Conservation (phyloP, 2,329 filamentous ascomycete genomes). For the Rachicladosporium sp. region DNA sequence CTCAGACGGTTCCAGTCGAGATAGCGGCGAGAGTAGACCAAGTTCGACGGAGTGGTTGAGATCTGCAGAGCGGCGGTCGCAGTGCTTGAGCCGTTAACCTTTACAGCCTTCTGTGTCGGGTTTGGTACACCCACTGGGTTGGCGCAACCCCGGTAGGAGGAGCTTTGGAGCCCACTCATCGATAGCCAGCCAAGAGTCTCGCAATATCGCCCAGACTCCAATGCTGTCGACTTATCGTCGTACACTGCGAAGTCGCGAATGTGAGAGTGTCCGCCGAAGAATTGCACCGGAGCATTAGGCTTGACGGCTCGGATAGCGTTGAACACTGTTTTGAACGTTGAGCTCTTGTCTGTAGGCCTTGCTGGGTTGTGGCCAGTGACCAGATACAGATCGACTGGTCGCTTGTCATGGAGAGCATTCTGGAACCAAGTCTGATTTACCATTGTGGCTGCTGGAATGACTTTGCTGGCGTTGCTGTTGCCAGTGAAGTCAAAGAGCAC, state of each 20-base stretch:
- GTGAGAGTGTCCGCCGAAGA: slow-evolving; percentile 38
- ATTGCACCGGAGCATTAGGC: slow-evolving; percentile 48
- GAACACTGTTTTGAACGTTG: slow-evolving; percentile 39
- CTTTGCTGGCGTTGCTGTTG: slow-evolving; percentile 49
- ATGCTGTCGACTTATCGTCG: slow-evolving; percentile 47
- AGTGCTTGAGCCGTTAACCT: slow-evolving; percentile 22
- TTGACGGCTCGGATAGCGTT: slow-evolving; percentile 46
- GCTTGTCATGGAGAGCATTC: slow-evolving; percentile 40
- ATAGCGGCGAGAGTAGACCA: slow-evolving; percentile 46
- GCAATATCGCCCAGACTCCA: slow-evolving; percentile 53
- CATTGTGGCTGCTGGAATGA: slow-evolving; percentile 42
- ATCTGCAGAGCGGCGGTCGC: slow-evolving; percentile 10
- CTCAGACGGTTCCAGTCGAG: slow-evolving; percentile 58
- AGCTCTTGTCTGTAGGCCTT: slow-evolving; percentile 31
- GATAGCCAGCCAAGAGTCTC: slow-evolving; percentile 57
- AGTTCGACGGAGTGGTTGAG: slow-evolving; percentile 12
- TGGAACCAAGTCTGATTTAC: slow-evolving; percentile 48
- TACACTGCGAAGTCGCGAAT: slow-evolving; percentile 54
- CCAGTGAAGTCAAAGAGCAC: slow-evolving; percentile 40
- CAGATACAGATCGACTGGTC: slow-evolving; percentile 52
- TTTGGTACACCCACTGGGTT: slow-evolving; percentile 24
- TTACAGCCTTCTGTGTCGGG: not conserved
- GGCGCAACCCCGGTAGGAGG: slow-evolving; percentile 29
- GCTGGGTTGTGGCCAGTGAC: slow-evolving; percentile 52
- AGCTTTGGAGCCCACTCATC: slow-evolving; percentile 45